Percentiles rank a stretch among this genome's conserved stretches.
Conservation (phyloP, 148 eudicot species). For the Chenopodium quinoa region DNA sequence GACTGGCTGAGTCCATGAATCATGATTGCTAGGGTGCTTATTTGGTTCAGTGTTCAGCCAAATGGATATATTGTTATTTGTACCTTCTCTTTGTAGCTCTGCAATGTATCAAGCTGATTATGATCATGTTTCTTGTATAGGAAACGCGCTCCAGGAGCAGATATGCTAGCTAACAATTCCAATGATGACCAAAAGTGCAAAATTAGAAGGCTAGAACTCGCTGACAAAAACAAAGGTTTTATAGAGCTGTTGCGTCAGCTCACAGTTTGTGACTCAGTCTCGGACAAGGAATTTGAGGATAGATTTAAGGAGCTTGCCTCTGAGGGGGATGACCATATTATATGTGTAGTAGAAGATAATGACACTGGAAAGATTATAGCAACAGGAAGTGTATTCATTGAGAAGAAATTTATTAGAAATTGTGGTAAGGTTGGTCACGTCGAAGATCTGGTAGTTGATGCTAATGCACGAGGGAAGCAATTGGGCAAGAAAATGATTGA, state of each 20-base stretch:
- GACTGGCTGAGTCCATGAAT: background rate
- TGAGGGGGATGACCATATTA: slow-evolving; percentile 63
- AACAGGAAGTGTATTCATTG: slow-evolving; percentile 80
- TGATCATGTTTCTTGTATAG: background rate
- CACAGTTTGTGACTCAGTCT: slow-evolving; percentile 69
- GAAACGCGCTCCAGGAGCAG: slow-evolving; percentile 7
- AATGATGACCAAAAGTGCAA: slow-evolving; percentile 16
- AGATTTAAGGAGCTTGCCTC: slow-evolving; percentile 59
- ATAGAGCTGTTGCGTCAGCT: slow-evolving; percentile 73
- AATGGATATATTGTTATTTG: background rate
- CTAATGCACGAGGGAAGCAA: slow-evolving; percentile 58
- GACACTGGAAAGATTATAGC: slow-evolving; percentile 56
- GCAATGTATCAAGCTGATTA: background rate
- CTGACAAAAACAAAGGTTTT: slow-evolving; percentile 78
- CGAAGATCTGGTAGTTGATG: slow-evolving; percentile 88
- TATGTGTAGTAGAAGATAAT: slow-evolving; percentile 78
- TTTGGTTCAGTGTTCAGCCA: background rate
- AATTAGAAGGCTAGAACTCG: slow-evolving; percentile 63
- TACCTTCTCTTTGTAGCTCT: background rate
- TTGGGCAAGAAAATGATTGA: slow-evolving; percentile 69
- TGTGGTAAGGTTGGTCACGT: slow-evolving; percentile 89
- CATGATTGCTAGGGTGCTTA: background rate
- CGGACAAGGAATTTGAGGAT: slow-evolving; percentile 59
- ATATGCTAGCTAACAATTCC: slow-evolving; percentile 21
- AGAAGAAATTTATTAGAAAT: slow-evolving; percentile 76